These are phyloP conservation scores for Knufia petricola DNA, from an alignment of 2,329 filamentous ascomycete species.

Conservation along the genomic window DNA sequence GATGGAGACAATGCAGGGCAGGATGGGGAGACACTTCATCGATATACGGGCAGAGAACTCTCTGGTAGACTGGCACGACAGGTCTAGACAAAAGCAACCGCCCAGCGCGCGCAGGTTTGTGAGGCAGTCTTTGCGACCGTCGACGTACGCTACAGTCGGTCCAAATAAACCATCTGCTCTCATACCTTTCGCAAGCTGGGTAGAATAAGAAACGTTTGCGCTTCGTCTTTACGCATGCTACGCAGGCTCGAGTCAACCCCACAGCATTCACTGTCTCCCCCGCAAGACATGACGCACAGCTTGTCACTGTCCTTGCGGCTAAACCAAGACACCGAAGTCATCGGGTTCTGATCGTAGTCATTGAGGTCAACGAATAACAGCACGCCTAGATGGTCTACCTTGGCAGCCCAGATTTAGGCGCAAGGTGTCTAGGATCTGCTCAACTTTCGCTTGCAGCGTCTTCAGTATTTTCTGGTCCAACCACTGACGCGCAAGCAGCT, in stretches of 20 bases:
- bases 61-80: not conserved
- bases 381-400: not conserved
- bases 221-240: slow-evolving; percentile 1
- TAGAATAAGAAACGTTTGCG: not conserved
- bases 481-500: too few species aligned
- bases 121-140: not conserved
- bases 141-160: not conserved
- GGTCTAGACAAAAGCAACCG: not conserved
- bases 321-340: too few species aligned
- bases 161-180: not conserved
- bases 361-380: not conserved
- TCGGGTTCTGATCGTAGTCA: not conserved
- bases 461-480: slow-evolving; percentile 3
- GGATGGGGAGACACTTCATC: not conserved
- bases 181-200: not conserved
- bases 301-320: too few species aligned
- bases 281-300: too few species aligned
- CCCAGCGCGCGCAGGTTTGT: not conserved
- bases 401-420: not conserved
- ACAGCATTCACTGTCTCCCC: too few species aligned
- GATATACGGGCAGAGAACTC: not conserved
- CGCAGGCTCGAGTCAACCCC: not conserved
- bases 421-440: not conserved
- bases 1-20: not conserved
- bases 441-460: not conserved